These are phyloP conservation scores for Thelephora aurantiotincta DNA, from an alignment of 768 basidiomycete species.

Conservation along the genomic window DNA sequence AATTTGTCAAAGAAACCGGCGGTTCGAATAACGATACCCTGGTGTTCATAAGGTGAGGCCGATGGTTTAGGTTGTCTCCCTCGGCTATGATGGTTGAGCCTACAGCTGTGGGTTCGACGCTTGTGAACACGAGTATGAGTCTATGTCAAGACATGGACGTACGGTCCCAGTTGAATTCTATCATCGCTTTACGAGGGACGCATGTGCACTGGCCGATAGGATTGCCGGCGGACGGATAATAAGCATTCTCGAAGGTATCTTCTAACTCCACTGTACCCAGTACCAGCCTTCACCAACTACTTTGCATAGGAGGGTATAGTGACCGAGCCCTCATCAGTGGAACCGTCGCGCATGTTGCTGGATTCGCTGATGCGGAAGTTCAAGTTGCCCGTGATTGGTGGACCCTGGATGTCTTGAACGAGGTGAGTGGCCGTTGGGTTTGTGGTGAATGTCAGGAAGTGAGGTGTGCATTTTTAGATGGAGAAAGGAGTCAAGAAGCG, in stretches of 20 bases:
- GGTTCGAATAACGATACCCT: slow-evolving; percentile 55
- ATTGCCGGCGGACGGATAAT: slow-evolving; percentile 60
- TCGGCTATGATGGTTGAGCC: neutral
- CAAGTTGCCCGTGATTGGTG: slow-evolving; percentile 40
- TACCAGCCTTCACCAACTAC: too few species aligned
- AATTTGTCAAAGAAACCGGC: slow-evolving; percentile 58
- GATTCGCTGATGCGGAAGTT: slow-evolving; percentile 30
- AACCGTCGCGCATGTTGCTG: slow-evolving; percentile 66
- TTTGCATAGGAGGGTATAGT: slow-evolving; percentile 20
- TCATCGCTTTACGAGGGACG: slow-evolving; percentile 66
- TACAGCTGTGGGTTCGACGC: slow-evolving; percentile 89
- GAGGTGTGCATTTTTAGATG: slow-evolving; percentile 24
- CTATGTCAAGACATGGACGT: slow-evolving; percentile 88
- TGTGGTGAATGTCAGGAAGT: neutral
- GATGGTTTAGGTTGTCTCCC: neutral
- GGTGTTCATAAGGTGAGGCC: slow-evolving; percentile 72
- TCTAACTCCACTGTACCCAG: slow-evolving; percentile 16
- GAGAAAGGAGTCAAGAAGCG: slow-evolving; percentile 54
- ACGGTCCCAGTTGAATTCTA: slow-evolving; percentile 83
- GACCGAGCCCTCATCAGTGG: slow-evolving; percentile 80
- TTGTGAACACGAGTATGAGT: slow-evolving; percentile 77
- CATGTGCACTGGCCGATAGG: slow-evolving; percentile 43
- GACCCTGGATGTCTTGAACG: slow-evolving; percentile 39
- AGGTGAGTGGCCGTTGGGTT: slow-evolving; percentile 26
- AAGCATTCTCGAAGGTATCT: slow-evolving; percentile 91